A percentile compares a stretch with the other conserved stretches of the same genome.
Conservation (phyloP, 495 filamentous ascomycete genomes). For the Evernia prunastri region DNA sequence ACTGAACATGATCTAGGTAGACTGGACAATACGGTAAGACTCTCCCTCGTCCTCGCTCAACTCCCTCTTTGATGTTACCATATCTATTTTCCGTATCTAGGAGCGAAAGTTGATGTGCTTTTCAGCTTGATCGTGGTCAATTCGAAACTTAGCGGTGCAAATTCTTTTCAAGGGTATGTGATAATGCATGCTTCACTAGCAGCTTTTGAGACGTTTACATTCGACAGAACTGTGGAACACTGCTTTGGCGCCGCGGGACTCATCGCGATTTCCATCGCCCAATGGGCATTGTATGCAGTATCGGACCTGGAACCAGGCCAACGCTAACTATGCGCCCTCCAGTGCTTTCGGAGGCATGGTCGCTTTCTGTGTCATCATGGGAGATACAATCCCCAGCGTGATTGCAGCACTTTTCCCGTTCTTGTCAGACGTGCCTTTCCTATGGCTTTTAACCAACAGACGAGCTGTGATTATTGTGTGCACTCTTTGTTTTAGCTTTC, state of each 20-base stretch:
- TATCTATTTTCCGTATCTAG: neutral
- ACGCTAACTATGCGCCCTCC: constrained; percentile 13
- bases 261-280: constrained; percentile 82
- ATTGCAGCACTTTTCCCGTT: constrained; percentile 73
- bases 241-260: constrained; percentile 87
- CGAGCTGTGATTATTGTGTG: constrained; percentile 79
- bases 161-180: constrained; percentile 70
- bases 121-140: constrained; percentile 78
- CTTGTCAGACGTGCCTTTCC: constrained; percentile 61
- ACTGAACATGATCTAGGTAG: constrained; percentile 42
- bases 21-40: constrained; percentile 80
- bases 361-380: constrained; percentile 94
- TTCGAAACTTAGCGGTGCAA: constrained; percentile 84
- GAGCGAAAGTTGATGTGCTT: neutral
- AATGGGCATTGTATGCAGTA: constrained; percentile 74
- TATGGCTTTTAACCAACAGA: constrained; percentile 75
- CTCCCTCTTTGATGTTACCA: neutral
- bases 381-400: constrained; percentile 91
- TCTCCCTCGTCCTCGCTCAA: neutral
- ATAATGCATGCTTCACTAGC: neutral
- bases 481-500: constrained; percentile 80
- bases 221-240: constrained; percentile 63
- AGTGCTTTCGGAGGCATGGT: constrained; percentile 96
- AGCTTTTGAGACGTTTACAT: neutral
- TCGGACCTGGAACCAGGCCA: neutral